Percentiles rank a stretch among this genome's conserved stretches.
These are phyloP conservation scores for Solanum pimpinellifolium DNA, from an alignment of 257 asterid species.

Conservation along the genomic window DNA sequence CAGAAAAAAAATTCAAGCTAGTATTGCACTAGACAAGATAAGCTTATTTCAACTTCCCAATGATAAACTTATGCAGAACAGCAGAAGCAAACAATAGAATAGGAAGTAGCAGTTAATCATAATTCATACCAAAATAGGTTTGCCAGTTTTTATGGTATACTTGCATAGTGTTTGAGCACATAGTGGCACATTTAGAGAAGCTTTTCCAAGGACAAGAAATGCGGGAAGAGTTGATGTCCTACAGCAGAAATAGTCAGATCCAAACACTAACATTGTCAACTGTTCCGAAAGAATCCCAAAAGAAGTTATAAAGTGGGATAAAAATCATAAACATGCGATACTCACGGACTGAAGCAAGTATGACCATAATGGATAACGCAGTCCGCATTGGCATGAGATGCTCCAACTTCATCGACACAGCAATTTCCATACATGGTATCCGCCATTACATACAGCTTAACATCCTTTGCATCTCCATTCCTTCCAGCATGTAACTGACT, in stretches of 20 bases:
- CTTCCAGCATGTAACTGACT: not conserved
- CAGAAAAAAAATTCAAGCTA: not conserved
- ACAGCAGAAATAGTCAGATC: conserved; percentile 4
- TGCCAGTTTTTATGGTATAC: conserved; percentile 25
- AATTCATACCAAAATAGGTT: conserved; percentile 69
- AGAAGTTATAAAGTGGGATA: not conserved
- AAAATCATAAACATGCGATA: not conserved
- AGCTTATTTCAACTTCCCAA: not conserved
- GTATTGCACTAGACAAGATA: not conserved
- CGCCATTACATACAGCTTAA: conserved; percentile 83
- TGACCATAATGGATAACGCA: conserved; percentile 75
- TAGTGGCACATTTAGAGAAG: conserved; percentile 33
- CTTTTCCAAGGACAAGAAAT: conserved; percentile 69
- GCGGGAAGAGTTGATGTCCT: conserved; percentile 89
- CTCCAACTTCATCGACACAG: conserved; percentile 96
- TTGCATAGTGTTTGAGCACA: conserved; percentile 41
- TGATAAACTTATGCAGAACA: not conserved
- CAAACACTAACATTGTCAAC: not conserved
- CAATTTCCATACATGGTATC: conserved; percentile 93
- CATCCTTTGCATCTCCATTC: conserved; percentile 8
- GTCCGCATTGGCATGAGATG: conserved; percentile 72
- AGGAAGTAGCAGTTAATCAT: conserved; percentile 5
- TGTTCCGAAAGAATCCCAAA: not conserved
- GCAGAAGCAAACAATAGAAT: not conserved
- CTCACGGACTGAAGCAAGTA: conserved; percentile 97